These are phyloP conservation scores for Nakazawaea populi DNA, from an alignment of 805 yeast species.

Conservation along the genomic window DNA sequence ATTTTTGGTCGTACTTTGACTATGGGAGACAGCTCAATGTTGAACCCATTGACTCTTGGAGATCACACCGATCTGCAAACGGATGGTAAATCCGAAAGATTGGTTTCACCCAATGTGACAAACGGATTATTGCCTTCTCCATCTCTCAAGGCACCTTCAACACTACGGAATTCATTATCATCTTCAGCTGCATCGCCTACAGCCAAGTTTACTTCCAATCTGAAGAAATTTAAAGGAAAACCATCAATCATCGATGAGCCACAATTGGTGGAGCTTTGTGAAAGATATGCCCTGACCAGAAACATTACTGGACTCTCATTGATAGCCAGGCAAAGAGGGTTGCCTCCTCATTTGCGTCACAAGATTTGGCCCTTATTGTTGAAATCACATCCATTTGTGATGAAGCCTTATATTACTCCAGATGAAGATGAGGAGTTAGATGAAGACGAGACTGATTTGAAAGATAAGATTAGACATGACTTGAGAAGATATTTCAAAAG, in stretches of 20 bases:
- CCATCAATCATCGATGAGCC: constrained; percentile 41
- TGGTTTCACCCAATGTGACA: background rate
- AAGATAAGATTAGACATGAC: constrained; percentile 44
- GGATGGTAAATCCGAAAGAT: no score
- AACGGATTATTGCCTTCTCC: background rate
- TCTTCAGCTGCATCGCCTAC: background rate
- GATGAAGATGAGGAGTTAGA: constrained; percentile 34
- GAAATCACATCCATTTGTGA: constrained; percentile 80
- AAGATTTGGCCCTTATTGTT: constrained; percentile 81
- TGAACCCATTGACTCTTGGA: background rate
- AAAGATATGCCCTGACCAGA: constrained; percentile 46
- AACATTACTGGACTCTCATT: constrained; percentile 75
- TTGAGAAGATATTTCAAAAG: constrained; percentile 54
- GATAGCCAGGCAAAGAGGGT: constrained; percentile 76
- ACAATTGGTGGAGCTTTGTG: constrained; percentile 48
- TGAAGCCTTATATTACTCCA: constrained; percentile 66
- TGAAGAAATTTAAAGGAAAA: constrained; percentile 24
- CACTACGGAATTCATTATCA: background rate
- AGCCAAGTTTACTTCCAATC: background rate
- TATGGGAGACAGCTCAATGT: background rate
- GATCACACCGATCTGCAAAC: background rate
- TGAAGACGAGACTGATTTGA: constrained; percentile 19
- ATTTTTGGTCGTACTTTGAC: background rate
- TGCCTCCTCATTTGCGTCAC: constrained; percentile 76
- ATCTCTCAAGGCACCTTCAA: background rate